These are phyloP conservation scores for Boletus pseudopeckii DNA, from an alignment of 768 basidiomycete genomes.

Conservation along the genomic window DNA sequence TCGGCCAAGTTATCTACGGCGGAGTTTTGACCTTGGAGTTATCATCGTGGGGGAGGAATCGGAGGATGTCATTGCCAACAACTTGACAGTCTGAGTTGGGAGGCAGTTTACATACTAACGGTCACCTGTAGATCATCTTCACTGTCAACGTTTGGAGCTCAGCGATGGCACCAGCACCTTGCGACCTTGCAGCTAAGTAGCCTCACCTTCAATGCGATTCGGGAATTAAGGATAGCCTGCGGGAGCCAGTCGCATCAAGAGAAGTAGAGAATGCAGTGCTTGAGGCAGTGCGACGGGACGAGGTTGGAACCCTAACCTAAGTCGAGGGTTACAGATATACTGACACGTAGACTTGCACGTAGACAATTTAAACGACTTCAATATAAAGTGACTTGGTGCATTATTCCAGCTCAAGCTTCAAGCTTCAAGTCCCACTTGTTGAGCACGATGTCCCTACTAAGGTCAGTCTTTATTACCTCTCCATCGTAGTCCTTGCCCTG, in stretches of 20 bases:
- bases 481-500: not conserved
- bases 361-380: not conserved
- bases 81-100: not conserved
- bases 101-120: not conserved
- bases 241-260: too few relatives aligned
- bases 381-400: not conserved
- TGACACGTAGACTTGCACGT: constrained; percentile 31
- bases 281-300: too few relatives aligned
- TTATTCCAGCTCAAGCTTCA: not conserved
- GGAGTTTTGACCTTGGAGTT: not conserved
- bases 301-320: constrained; percentile 14
- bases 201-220: not conserved
- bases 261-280: not conserved
- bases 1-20: not conserved
- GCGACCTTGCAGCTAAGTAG: not conserved
- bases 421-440: not conserved
- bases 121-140: not conserved
- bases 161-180: not conserved
- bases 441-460: constrained; percentile 24
- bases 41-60: not conserved
- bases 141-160: not conserved
- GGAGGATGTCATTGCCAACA: too few relatives aligned
- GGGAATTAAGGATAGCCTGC: not conserved
- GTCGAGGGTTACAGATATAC: constrained; percentile 13
- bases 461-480: constrained; percentile 11